Conservation (phyloP, 2,329 filamentous ascomycete genomes). For the Xylariaceae sp. region DNA sequence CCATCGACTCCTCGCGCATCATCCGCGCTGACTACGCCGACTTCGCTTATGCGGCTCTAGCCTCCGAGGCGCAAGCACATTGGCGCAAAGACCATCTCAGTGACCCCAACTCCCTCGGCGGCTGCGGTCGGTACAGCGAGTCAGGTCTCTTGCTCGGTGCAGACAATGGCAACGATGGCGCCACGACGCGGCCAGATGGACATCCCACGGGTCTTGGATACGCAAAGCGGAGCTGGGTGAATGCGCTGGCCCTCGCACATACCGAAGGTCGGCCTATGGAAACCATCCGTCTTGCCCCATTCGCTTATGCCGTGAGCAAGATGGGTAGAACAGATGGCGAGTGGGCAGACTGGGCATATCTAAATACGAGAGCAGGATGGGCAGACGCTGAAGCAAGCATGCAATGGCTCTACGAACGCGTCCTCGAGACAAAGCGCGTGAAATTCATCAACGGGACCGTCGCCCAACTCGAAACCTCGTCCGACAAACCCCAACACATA, state of each 20-base stretch:
- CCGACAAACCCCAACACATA: conserved; percentile 36
- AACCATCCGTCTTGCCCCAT: conserved; percentile 46
- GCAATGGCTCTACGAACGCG: conserved; percentile 57
- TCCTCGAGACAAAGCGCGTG: conserved; percentile 55
- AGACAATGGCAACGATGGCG: conserved; percentile 33
- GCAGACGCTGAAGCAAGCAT: conserved; percentile 72
- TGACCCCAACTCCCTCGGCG: conserved; percentile 52
- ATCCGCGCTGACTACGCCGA: conserved; percentile 78
- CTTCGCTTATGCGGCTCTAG: conserved; percentile 71
- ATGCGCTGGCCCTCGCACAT: conserved; percentile 53
- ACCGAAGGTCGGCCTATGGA: conserved; percentile 36
- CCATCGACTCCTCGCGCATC: conserved; percentile 63
- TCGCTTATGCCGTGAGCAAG: conserved; percentile 41
- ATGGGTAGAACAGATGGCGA: conserved; percentile 47
- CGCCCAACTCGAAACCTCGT: conserved; percentile 35
- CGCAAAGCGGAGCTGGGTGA: conserved; percentile 58
- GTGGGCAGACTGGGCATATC: conserved; percentile 66
- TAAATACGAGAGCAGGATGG: conserved; percentile 76
- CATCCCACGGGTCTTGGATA: conserved; percentile 54
- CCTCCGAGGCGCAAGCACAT: conserved; percentile 63
- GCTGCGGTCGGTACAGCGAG: conserved; percentile 67
- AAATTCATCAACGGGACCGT: conserved; percentile 52
- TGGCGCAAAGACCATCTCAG: conserved; percentile 61
- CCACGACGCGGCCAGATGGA: conserved; percentile 30
- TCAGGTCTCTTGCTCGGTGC: conserved; percentile 65